These are phyloP conservation scores for Fusarium oligoseptatum DNA, from an alignment of 2,329 filamentous ascomycete genomes.

Conservation along the genomic window DNA sequence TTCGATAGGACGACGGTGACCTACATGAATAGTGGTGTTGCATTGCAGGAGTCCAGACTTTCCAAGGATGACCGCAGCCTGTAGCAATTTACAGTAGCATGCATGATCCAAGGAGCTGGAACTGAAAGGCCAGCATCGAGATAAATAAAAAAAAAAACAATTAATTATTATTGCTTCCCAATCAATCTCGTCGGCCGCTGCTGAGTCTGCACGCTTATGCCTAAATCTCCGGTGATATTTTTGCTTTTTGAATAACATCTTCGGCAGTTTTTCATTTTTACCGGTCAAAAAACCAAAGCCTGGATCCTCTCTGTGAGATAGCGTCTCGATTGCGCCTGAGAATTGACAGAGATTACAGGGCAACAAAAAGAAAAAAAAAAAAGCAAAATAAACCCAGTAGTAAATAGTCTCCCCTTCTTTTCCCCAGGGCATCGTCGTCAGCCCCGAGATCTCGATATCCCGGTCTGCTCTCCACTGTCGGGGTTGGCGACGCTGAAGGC, in stretches of 20 bases:
- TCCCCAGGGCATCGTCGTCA: conserved; percentile 9
- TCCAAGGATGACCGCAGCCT: conserved; percentile 22
- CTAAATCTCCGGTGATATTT: not conserved
- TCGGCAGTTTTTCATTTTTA: conserved; percentile 18
- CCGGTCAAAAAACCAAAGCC: not conserved
- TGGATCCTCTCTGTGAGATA: conserved; percentile 11
- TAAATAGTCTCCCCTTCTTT: not conserved
- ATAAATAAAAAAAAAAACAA: not conserved
- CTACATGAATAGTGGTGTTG: not conserved
- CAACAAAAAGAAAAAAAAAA: conserved; percentile 11
- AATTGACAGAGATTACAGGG: conserved; percentile 25
- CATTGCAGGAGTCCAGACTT: conserved; percentile 4
- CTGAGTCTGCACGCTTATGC: conserved; percentile 2
- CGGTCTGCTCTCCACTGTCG: conserved; percentile 10
- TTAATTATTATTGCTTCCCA: not conserved
- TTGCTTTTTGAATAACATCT: conserved; percentile 1
- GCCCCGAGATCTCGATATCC: conserved; percentile 5
- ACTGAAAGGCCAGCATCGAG: conserved; percentile 4
- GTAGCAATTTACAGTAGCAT: conserved; percentile 9
- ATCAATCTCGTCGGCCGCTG: not conserved
- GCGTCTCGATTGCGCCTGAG: conserved; percentile 21
- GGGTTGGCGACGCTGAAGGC: conserved; percentile 21
- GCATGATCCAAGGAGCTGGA: conserved; percentile 8
- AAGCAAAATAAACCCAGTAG: conserved; percentile 3
- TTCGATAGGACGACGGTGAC: conserved; percentile 11